These are phyloP conservation scores for Wickerhamomyces subpelliculosus DNA, from an alignment of 805 yeast genomes.

Conservation along the genomic window DNA sequence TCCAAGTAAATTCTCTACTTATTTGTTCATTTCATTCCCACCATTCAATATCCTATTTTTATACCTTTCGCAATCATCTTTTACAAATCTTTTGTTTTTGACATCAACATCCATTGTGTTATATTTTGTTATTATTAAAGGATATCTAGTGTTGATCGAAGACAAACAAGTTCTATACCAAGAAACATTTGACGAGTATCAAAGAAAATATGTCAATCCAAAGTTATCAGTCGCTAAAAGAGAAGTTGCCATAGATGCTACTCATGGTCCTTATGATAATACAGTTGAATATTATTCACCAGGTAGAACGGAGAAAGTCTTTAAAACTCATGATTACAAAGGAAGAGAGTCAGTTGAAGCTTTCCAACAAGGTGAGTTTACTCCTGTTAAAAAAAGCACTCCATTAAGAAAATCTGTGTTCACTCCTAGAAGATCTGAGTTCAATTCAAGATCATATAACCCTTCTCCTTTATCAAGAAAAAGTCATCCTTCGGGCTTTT, in stretches of 20 bases:
- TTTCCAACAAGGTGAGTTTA: conserved; percentile 25
- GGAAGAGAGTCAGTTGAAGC: conserved; percentile 25
- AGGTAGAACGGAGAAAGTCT: conserved; percentile 30
- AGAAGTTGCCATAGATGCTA: conserved; percentile 59
- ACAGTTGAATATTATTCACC: conserved; percentile 25
- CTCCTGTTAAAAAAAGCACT: conserved; percentile 18
- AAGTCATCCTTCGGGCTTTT: not conserved
- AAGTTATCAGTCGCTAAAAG: conserved; percentile 41
- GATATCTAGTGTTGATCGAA: conserved; percentile 40
- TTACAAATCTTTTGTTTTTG: conserved; percentile 29
- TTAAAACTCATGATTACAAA: conserved; percentile 41
- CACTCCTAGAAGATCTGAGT: not conserved
- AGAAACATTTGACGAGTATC: conserved; percentile 58
- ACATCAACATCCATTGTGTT: conserved; percentile 30
- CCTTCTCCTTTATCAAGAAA: conserved; percentile 20
- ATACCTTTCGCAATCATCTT: conserved; percentile 28
- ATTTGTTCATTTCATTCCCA: conserved; percentile 46
- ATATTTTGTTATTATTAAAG: conserved; percentile 31
- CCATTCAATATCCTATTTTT: conserved; percentile 48
- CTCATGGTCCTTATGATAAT: conserved; percentile 26
- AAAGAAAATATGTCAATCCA: conserved; percentile 56
- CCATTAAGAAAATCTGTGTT: conserved; percentile 5
- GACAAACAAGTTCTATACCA: conserved; percentile 56
- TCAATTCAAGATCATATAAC: conserved; percentile 5
- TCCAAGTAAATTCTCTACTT: conserved; percentile 52